Percentiles rank a stretch among this genome's conserved stretches.
Conservation (phyloP, 257 asterid genomes). For the Forsythia viridissima region DNA sequence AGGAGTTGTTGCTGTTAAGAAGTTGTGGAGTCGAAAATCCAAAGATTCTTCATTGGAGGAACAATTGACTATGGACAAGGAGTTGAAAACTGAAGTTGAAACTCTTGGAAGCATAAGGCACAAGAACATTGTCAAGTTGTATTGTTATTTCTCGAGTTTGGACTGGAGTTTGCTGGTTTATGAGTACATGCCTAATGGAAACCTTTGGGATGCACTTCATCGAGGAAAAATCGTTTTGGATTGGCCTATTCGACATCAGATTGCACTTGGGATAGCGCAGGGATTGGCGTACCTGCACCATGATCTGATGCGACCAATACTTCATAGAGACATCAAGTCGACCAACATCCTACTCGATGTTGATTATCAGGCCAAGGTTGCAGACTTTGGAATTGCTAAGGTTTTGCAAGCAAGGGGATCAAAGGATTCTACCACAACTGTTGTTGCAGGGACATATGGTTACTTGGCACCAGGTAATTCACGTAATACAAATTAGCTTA, state of each 20-base stretch:
- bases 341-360: constrained; percentile 77
- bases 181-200: constrained; percentile 88
- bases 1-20: constrained; percentile 78
- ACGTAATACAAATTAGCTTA: neutral
- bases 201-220: constrained; percentile 86
- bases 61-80: constrained; percentile 55
- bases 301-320: constrained; percentile 69
- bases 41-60: constrained; percentile 48
- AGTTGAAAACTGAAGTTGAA: constrained; percentile 79
- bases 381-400: constrained; percentile 92
- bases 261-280: constrained; percentile 81
- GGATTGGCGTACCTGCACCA: constrained; percentile 94
- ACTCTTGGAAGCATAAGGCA: constrained; percentile 91
- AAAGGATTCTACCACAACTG: constrained; percentile 65
- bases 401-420: constrained; percentile 80
- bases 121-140: constrained; percentile 89
- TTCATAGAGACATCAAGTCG: constrained; percentile 87
- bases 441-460: constrained; percentile 91
- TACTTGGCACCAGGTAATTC: constrained; percentile 87
- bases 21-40: constrained; percentile 69
- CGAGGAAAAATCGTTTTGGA: constrained; percentile 51
- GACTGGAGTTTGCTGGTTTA: constrained; percentile 77
- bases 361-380: constrained; percentile 78
- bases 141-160: constrained; percentile 67
- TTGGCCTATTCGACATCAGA: constrained; percentile 83